Evolutionary conservation across 345 rosid species (phyloP).

Genomic region (Eucalyptus shirleyi): DNA sequence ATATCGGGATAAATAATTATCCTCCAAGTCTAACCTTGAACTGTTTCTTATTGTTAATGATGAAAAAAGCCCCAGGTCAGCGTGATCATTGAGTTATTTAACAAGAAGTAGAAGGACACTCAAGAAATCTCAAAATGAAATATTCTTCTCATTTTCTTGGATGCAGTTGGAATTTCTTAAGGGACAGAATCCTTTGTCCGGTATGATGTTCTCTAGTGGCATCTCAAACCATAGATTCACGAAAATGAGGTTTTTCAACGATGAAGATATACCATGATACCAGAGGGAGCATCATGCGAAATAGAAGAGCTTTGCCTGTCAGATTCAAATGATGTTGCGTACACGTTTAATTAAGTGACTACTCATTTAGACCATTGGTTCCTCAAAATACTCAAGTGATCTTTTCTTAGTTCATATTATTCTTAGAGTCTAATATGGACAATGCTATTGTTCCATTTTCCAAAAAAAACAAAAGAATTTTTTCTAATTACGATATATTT

Average conservation of each 20-base stretch:
- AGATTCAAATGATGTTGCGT: background rate
- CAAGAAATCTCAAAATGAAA: background rate
- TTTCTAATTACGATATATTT: background rate
- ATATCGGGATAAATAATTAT: rapidly evolving
- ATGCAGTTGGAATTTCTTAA: background rate
- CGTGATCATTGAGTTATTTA: background rate
- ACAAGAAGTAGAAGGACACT: background rate
- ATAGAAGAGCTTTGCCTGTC: background rate
- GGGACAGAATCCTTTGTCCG: background rate
- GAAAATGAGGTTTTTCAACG: background rate
- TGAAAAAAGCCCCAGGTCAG: background rate
- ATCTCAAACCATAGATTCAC: background rate
- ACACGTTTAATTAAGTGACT: background rate
- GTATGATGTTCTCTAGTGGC: background rate
- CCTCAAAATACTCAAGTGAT: background rate
- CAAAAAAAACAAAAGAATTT: background rate
- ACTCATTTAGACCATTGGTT: background rate
- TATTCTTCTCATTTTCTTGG: background rate
- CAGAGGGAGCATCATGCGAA: background rate
- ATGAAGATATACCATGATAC: background rate
- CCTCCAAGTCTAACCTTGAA: background rate
- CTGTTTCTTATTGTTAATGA: background rate
- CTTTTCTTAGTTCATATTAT: background rate
- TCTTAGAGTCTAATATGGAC: background rate
- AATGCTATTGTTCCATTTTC: background rate